Conservation (phyloP, 176 grass and related monocot genomes). For the Oryza officinalis region DNA sequence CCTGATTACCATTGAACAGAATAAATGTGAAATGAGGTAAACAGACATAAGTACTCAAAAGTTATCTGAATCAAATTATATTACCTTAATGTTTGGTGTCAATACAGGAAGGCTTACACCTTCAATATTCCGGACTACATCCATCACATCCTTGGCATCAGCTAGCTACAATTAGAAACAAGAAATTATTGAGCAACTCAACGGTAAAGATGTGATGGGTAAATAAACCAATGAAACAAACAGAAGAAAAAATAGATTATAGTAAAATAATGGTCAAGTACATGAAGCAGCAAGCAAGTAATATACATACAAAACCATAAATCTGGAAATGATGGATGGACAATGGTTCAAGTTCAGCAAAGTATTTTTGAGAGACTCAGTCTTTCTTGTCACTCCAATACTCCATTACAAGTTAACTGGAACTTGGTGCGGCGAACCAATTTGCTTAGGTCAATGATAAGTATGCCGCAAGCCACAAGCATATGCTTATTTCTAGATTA, state of each 20-base stretch:
- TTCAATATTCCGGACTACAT: conserved; percentile 63
- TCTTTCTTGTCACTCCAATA: background rate
- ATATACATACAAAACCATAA: background rate
- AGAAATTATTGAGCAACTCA: background rate
- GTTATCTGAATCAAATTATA: background rate
- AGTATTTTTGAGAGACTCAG: background rate
- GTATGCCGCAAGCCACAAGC: background rate
- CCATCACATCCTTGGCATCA: conserved; percentile 88
- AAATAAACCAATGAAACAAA: background rate
- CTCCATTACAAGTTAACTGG: background rate
- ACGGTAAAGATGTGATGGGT: background rate
- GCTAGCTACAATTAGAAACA: conserved; percentile 50
- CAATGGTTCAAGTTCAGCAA: background rate
- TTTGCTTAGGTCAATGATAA: conserved; percentile 2
- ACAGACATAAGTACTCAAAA: background rate
- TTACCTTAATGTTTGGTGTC: conserved; percentile 90
- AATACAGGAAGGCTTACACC: conserved; percentile 71
- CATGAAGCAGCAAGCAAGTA: conserved; percentile 1
- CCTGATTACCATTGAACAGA: conserved; percentile 48
- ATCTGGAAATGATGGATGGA: background rate
- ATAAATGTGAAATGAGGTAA: conserved; percentile 3
- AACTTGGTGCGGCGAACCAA: conserved; percentile 5
- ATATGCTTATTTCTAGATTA: background rate
- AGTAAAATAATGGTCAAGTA: conserved; percentile 7
- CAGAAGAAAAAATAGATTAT: conserved; percentile 6